Evolutionary conservation across 352 stramenopile species (phyloP).

Genomic region (Globisporangium abappressorium): DNA sequence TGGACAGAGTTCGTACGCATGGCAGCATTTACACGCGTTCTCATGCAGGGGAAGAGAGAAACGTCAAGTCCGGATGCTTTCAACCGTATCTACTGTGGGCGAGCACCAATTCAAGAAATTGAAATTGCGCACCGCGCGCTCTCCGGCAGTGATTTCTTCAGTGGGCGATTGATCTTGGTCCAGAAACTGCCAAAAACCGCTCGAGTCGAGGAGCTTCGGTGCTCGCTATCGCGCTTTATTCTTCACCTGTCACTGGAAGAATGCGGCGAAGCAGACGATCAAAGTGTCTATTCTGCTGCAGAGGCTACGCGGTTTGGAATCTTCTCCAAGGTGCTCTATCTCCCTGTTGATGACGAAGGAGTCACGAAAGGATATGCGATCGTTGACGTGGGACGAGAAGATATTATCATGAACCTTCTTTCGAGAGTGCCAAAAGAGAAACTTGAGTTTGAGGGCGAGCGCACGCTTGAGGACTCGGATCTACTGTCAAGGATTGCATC

Average conservation of each 20-base stretch:
- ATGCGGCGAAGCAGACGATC: conserved; percentile 73
- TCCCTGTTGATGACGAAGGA: conserved; percentile 48
- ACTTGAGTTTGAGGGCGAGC: conserved; percentile 61
- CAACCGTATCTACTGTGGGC: conserved; percentile 54
- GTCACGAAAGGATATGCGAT: conserved; percentile 57
- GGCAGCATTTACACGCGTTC: conserved; percentile 52
- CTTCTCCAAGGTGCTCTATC: conserved; percentile 49
- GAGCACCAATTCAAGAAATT: conserved; percentile 58
- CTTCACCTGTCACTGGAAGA: conserved; percentile 66
- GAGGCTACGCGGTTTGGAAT: conserved; percentile 64
- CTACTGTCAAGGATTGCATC: conserved; percentile 37
- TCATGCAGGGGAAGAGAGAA: conserved; percentile 41
- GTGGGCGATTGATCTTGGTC: conserved; percentile 53
- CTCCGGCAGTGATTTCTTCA: conserved; percentile 36
- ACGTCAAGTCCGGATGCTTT: conserved; percentile 32
- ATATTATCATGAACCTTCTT: conserved; percentile 58
- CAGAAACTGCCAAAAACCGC: conserved; percentile 66
- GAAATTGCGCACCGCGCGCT: conserved; percentile 31
- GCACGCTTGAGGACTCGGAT: conserved; percentile 36
- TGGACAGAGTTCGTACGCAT: conserved; percentile 63
- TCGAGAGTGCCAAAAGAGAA: conserved; percentile 39
- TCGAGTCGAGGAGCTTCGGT: conserved; percentile 35
- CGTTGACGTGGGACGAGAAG: conserved; percentile 60
- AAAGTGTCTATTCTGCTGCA: conserved; percentile 68
- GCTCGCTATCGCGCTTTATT: conserved; percentile 52